Evolutionary conservation across 2,329 filamentous ascomycete species (phyloP).

Genomic region (Paecilomyces formosus): DNA sequence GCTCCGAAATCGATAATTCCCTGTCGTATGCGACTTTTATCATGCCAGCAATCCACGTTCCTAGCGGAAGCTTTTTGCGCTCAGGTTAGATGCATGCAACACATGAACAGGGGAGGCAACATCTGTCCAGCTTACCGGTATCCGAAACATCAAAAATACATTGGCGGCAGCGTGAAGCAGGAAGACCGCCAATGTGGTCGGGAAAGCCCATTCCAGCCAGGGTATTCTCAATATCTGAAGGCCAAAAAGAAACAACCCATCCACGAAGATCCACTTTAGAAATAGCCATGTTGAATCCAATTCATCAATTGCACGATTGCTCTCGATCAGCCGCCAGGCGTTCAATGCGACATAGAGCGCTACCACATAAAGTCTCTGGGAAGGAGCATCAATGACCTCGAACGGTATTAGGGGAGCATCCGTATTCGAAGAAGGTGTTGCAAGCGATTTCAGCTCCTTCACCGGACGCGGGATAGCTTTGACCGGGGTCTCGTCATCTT

Average conservation of each 20-base stretch:
- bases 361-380: constrained; percentile 79
- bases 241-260: constrained; percentile 79
- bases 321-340: constrained; percentile 84
- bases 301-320: constrained; percentile 70
- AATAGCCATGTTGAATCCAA: constrained; percentile 84
- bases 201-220: constrained; percentile 87
- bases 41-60: constrained; percentile 63
- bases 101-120: neutral
- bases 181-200: constrained; percentile 64
- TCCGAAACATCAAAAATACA: constrained; percentile 86
- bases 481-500: constrained; percentile 20
- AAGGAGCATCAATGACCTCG: constrained; percentile 76
- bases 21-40: constrained; percentile 82
- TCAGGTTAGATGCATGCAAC: constrained; percentile 2
- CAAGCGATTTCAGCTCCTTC: constrained; percentile 13
- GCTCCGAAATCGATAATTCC: constrained; percentile 88
- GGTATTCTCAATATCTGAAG: constrained; percentile 85
- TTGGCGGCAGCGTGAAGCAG: constrained; percentile 65
- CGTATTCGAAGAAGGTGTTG: constrained; percentile 16
- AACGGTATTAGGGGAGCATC: constrained; percentile 66
- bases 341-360: constrained; percentile 70
- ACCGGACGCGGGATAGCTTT: constrained; percentile 16
- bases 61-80: constrained; percentile 58
- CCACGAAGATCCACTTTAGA: constrained; percentile 85
- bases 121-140: constrained; percentile 52